Conservation (phyloP, 176 grass and related monocot genomes). For the Rhipidocladum racemiflorum region DNA sequence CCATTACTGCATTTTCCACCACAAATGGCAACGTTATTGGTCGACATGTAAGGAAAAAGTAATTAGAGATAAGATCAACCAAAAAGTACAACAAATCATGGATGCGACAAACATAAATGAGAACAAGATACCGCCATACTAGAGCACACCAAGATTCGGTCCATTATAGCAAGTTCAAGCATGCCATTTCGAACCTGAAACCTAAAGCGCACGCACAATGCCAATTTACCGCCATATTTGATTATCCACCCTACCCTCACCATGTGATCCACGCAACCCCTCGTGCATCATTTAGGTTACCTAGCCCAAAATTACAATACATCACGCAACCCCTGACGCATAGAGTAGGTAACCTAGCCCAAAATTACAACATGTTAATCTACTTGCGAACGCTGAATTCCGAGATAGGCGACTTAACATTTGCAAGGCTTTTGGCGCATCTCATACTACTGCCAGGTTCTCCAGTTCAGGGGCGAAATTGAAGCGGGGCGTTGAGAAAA, state of each 20-base stretch:
- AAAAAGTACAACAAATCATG: neutral
- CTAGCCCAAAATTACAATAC: neutral
- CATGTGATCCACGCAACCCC: neutral
- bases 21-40: neutral
- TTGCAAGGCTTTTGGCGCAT: neutral
- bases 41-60: neutral
- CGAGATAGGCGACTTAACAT: neutral
- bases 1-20: conserved; percentile 51
- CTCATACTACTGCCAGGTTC: neutral
- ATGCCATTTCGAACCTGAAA: neutral
- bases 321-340: neutral
- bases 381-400: neutral
- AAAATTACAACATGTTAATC: neutral
- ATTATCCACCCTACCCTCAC: neutral
- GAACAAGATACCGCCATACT: neutral
- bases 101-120: neutral
- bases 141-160: neutral
- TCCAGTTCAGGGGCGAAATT: neutral
- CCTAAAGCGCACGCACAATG: neutral
- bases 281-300: neutral
- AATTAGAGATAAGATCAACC: neutral
- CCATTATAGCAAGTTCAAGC: neutral
- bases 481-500: neutral
- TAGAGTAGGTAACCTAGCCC: neutral
- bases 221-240: neutral